phyloP scores from a whole-genome alignment of 805 yeast genomes.

The Debaryomyces hansenii region DNA sequence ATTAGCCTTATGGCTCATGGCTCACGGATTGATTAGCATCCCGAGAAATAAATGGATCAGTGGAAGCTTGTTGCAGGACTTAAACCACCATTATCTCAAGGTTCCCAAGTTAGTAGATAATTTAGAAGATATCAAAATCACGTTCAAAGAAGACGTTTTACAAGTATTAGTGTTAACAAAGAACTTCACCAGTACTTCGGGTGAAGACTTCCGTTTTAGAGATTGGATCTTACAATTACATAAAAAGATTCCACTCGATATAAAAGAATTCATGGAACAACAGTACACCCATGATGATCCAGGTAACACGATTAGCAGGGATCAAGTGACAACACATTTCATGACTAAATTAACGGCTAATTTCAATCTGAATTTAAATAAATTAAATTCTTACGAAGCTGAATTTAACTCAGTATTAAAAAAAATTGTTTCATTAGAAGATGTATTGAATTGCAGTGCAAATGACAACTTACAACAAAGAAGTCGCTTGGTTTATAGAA shows the following conservation, averaged over 20 bases:
- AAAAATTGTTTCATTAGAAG: slow-evolving; percentile 56
- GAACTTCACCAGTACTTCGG: slow-evolving; percentile 32
- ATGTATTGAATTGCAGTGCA: slow-evolving; percentile 46
- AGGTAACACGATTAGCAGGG: slow-evolving; percentile 21
- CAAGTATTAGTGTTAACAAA: slow-evolving; percentile 54
- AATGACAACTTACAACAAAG: slow-evolving; percentile 15
- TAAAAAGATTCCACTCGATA: slow-evolving; percentile 41
- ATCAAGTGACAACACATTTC: slow-evolving; percentile 39
- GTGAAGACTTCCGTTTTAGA: slow-evolving; percentile 42
- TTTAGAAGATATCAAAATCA: slow-evolving; percentile 61
- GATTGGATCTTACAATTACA: slow-evolving; percentile 67
- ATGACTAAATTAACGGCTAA: slow-evolving; percentile 53
- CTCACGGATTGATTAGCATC: slow-evolving; percentile 71
- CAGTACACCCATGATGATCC: slow-evolving; percentile 23
- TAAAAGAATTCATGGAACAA: slow-evolving; percentile 31
- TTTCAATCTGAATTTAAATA: slow-evolving; percentile 52
- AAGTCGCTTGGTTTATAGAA: slow-evolving; percentile 18
- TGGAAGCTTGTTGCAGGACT: slow-evolving; percentile 27
- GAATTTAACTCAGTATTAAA: slow-evolving; percentile 54
- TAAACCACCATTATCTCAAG: slow-evolving; percentile 46
- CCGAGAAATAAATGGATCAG: slow-evolving; percentile 53
- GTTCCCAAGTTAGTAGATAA: slow-evolving; percentile 61
- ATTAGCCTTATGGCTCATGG: slow-evolving; percentile 79
- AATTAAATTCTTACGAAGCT: slow-evolving; percentile 53
- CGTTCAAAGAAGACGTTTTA: slow-evolving; percentile 62